Evolutionary conservation across 2,329 filamentous ascomycete genomes (phyloP).

Genomic region (Ascomycota sp.): DNA sequence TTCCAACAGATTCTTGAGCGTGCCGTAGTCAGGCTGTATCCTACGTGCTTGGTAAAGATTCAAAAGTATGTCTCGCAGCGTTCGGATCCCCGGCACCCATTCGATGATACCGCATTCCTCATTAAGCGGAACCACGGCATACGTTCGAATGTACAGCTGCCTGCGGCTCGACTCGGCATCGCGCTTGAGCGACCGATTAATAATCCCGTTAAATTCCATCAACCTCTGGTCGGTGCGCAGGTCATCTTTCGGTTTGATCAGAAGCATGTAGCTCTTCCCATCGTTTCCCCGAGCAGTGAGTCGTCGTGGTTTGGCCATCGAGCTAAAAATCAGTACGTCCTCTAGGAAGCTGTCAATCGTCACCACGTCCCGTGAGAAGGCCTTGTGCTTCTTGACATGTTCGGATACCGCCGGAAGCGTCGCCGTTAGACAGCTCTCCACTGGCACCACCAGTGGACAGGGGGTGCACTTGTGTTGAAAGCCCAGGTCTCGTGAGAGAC

Average conservation of each 20-base stretch:
- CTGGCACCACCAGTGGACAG: conserved; percentile 70
- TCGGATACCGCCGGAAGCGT: conserved; percentile 59
- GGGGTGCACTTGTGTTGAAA: conserved; percentile 76
- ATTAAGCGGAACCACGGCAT: conserved; percentile 88
- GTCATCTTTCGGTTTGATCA: conserved; percentile 97
- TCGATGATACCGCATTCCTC: conserved; percentile 97
- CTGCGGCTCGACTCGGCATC: conserved; percentile 80
- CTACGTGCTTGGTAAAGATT: conserved; percentile 57
- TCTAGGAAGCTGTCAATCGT: conserved; percentile 68
- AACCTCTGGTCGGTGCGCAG: conserved; percentile 91
- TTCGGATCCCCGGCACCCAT: conserved; percentile 93
- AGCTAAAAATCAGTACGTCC: conserved; percentile 75
- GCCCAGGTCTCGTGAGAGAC: conserved; percentile 53
- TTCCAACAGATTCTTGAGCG: conserved; percentile 43
- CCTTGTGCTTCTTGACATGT: conserved; percentile 54
- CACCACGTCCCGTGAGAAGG: conserved; percentile 71
- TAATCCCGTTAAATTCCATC: conserved; percentile 98
- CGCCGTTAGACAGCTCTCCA: conserved; percentile 67
- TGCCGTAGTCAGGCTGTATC: conserved; percentile 46
- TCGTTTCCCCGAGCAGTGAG: conserved; percentile 78
- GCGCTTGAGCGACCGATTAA: conserved; percentile 82
- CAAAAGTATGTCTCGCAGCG: conserved; percentile 76
- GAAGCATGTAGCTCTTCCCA: conserved; percentile 67
- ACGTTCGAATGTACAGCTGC: conserved; percentile 88
- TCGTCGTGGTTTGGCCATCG: conserved; percentile 78